phyloP scores from a whole-genome alignment of 148 eudicot genomes.

The Polygonum maritimum region DNA sequence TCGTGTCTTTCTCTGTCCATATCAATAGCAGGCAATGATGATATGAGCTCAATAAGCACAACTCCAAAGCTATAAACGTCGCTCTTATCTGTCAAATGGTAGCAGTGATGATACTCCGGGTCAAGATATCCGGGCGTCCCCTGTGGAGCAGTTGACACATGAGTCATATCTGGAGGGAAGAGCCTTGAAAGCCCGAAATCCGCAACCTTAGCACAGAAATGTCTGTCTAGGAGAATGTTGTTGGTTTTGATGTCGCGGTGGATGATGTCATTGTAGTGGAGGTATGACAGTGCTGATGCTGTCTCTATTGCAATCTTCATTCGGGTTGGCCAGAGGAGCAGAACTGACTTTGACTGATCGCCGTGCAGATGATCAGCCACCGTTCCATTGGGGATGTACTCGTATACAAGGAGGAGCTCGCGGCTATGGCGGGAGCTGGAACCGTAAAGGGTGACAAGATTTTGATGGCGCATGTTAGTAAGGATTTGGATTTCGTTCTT shows the following conservation, averaged over 20 bases:
- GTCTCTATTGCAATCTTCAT: background rate
- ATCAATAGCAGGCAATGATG: background rate
- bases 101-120: background rate
- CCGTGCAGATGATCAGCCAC: background rate
- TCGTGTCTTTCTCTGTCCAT: background rate
- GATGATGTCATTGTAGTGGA: background rate
- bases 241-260: background rate
- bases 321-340: background rate
- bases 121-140: background rate
- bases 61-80: slow-evolving; percentile 5
- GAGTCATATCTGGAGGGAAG: background rate
- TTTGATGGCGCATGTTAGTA: background rate
- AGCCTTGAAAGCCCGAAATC: slow-evolving; percentile 7
- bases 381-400: slow-evolving; percentile 2
- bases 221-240: background rate
- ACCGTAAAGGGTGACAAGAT: background rate
- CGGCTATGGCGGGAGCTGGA: background rate
- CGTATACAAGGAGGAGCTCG: slow-evolving; percentile 1
- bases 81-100: background rate
- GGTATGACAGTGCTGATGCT: background rate
- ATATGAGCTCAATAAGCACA: slow-evolving; percentile 1
- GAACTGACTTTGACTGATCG: background rate
- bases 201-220: background rate
- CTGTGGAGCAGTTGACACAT: slow-evolving; percentile 2
- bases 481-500: background rate